Percentiles rank a stretch among this genome's conserved stretches.
Conservation (phyloP, 495 filamentous ascomycete species). For the Podospora pseudoanserina region DNA sequence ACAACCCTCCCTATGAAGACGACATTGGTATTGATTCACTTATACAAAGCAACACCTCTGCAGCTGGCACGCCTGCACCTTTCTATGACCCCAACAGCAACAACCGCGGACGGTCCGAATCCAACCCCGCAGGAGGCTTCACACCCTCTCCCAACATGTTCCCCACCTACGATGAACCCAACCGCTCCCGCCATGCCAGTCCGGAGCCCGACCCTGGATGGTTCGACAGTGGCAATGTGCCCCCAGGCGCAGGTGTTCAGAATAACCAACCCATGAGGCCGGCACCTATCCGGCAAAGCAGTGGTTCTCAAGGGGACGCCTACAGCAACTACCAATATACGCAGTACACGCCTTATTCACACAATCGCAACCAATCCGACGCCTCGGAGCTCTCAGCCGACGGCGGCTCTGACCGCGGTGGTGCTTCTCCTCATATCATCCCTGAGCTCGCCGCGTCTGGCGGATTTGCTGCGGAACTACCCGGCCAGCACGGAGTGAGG, state of each 20-base stretch:
- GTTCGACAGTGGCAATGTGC: slow-evolving; percentile 23
- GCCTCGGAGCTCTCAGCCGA: slow-evolving; percentile 35
- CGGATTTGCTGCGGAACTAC: slow-evolving; percentile 7
- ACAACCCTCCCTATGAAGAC: slow-evolving; percentile 18
- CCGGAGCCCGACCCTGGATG: slow-evolving; percentile 31
- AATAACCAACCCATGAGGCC: slow-evolving; percentile 20
- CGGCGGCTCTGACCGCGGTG: slow-evolving; percentile 30
- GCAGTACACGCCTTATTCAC: slow-evolving; percentile 15
- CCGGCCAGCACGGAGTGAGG: slow-evolving; percentile 3
- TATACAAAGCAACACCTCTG: slow-evolving; percentile 18
- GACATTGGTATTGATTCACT: slow-evolving; percentile 27
- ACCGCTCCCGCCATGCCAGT: slow-evolving; percentile 30
- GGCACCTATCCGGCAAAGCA: slow-evolving; percentile 27
- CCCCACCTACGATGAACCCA: slow-evolving; percentile 18
- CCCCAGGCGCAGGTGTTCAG: not conserved
- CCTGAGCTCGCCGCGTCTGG: slow-evolving; percentile 22
- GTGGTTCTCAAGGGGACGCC: slow-evolving; percentile 25
- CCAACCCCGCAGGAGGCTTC: slow-evolving; percentile 14
- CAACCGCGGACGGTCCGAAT: slow-evolving; percentile 24
- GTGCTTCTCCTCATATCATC: slow-evolving; percentile 17
- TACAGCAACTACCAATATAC: slow-evolving; percentile 17
- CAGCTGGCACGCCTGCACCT: slow-evolving; percentile 17
- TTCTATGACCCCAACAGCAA: not conserved
- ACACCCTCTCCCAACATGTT: slow-evolving; percentile 26
- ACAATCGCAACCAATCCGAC: slow-evolving; percentile 38